phyloP scores from a whole-genome alignment of 371 early-diverging fungal species.

The Mortierella sp. region DNA sequence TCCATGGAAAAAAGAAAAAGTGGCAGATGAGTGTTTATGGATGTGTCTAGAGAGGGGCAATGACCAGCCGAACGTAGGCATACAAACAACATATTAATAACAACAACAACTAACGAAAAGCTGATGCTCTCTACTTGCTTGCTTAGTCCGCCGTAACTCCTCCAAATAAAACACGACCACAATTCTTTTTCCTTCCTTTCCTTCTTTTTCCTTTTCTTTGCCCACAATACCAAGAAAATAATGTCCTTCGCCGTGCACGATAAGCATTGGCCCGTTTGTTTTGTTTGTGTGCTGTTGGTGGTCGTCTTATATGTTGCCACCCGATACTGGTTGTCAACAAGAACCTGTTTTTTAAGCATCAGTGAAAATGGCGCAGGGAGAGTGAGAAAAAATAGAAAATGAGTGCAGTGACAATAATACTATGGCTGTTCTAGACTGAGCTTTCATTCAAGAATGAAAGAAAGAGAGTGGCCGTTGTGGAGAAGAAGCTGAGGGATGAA shows the following conservation, averaged over 20 bases:
- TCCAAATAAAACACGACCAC: neutral
- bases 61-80: neutral
- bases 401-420: no score
- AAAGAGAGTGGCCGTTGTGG: neutral
- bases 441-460: neutral
- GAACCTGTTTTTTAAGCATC: neutral
- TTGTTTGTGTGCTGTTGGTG: neutral
- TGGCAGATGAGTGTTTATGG: neutral
- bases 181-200: neutral
- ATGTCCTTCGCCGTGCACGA: neutral
- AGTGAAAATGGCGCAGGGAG: neutral
- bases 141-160: neutral
- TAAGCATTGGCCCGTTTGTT: neutral
- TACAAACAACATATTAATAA: no score
- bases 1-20: neutral
- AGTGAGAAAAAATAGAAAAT: neutral
- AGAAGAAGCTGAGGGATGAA: neutral
- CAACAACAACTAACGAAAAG: neutral
- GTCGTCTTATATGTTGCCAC: neutral
- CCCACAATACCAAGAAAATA: neutral
- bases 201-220: neutral
- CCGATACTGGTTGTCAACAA: neutral
- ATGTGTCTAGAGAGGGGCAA: neutral
- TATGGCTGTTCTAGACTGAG: neutral
- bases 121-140: neutral